phyloP scores from a whole-genome alignment of 192 early-diverging fungal genomes.

The Cetraspora pellucida region DNA sequence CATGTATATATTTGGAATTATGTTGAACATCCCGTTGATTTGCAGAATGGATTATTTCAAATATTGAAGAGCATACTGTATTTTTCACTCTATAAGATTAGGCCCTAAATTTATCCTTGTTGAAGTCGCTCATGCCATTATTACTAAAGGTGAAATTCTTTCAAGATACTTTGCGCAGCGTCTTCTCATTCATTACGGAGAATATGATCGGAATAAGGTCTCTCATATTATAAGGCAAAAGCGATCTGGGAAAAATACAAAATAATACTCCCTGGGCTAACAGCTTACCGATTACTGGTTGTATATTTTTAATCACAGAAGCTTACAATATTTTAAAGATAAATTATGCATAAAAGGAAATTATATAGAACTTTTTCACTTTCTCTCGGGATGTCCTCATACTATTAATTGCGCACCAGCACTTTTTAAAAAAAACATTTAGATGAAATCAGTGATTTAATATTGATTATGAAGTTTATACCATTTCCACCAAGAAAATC shows the following conservation, averaged over 20 bases:
- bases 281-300: not conserved
- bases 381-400: not conserved
- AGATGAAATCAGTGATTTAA: not conserved
- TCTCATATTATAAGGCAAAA: not conserved
- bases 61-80: not conserved
- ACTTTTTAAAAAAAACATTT: not conserved
- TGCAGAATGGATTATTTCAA: not conserved
- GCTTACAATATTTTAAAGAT: not conserved
- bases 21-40: no score
- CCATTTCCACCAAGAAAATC: slow-evolving; percentile 6
- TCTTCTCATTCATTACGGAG: not conserved
- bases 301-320: not conserved
- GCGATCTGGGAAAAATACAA: not conserved
- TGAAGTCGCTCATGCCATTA: not conserved
- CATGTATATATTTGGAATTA: no score
- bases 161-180: not conserved
- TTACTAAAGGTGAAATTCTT: not conserved
- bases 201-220: not conserved
- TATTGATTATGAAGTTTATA: not conserved
- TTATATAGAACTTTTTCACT: slow-evolving; percentile 22
- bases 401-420: not conserved
- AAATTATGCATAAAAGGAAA: not conserved
- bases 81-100: slow-evolving; percentile 8
- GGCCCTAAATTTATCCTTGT: not conserved
- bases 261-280: not conserved